phyloP scores from a whole-genome alignment of 371 early-diverging fungal genomes.

The Circinella umbellata region DNA sequence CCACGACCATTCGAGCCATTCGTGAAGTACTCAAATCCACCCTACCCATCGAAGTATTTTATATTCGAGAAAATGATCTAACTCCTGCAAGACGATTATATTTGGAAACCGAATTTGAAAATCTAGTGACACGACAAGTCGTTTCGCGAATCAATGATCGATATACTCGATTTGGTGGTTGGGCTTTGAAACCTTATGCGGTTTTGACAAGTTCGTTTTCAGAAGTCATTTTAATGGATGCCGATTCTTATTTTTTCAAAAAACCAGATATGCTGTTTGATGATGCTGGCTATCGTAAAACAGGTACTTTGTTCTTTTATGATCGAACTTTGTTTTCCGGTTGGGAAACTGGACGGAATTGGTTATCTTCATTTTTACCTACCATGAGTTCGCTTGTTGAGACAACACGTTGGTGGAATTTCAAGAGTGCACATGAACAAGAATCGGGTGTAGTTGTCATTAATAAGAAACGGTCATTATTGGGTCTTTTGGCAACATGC shows the following conservation, averaged over 20 bases:
- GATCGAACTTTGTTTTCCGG: conserved; percentile 61
- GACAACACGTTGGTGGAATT: conserved; percentile 52
- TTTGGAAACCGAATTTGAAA: conserved; percentile 42
- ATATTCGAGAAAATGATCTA: conserved; percentile 64
- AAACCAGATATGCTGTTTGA: conserved; percentile 63
- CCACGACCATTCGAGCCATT: conserved; percentile 57
- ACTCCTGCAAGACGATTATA: conserved; percentile 36
- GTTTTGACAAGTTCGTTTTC: conserved; percentile 69
- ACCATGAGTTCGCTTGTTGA: conserved; percentile 44
- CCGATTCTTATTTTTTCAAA: conserved; percentile 73
- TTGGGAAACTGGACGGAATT: conserved; percentile 38
- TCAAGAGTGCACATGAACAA: conserved; percentile 58
- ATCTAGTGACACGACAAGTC: conserved; percentile 57
- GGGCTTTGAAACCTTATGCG: conserved; percentile 70
- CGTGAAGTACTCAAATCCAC: conserved; percentile 58
- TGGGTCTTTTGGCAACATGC: conserved; percentile 61
- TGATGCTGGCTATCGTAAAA: conserved; percentile 56
- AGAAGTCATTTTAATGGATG: conserved; percentile 75
- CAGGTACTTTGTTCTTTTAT: conserved; percentile 68
- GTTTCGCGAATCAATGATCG: conserved; percentile 50
- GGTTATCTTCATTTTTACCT: conserved; percentile 54
- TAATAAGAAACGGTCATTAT: conserved; percentile 55
- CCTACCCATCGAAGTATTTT: conserved; percentile 76
- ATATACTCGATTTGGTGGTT: conserved; percentile 56
- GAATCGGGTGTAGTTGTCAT: conserved; percentile 70